phyloP scores from a whole-genome alignment of 1,284 basidiomycete genomes.

The Pseudozyma pruni region DNA sequence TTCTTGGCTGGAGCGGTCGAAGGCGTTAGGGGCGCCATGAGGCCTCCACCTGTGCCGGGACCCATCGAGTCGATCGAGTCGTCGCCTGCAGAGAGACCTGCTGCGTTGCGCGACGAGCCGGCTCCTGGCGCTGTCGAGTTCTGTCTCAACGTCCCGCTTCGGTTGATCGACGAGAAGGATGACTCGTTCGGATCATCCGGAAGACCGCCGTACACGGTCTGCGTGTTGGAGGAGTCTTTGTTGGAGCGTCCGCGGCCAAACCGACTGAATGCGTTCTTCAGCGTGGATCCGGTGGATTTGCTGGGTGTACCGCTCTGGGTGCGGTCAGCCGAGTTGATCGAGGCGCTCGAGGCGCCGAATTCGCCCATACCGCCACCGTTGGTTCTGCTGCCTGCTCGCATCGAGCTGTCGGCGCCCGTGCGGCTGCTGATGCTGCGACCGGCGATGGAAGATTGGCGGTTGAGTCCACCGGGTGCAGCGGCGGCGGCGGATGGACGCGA shows the following conservation, averaged over 20 bases:
- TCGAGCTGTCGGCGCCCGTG: constrained; percentile 21
- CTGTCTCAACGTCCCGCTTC: constrained; percentile 35
- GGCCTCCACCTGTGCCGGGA: constrained; percentile 27
- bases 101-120: constrained; percentile 20
- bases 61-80: constrained; percentile 44
- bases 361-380: constrained; percentile 45
- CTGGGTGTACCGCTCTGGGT: constrained; percentile 27
- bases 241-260: constrained; percentile 51
- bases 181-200: constrained; percentile 38
- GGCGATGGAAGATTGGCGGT: constrained; percentile 29
- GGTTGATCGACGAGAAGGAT: constrained; percentile 38
- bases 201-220: constrained; percentile 50
- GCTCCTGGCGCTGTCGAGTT: constrained; percentile 19
- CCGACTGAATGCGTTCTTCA: constrained; percentile 57
- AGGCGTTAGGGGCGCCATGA: constrained; percentile 58
- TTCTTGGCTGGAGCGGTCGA: constrained; percentile 19
- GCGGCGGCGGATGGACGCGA: constrained; percentile 9
- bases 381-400: constrained; percentile 23
- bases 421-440: constrained; percentile 47
- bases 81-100: constrained; percentile 17
- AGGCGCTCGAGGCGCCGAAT: constrained; percentile 51
- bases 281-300: constrained; percentile 46
- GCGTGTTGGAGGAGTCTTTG: constrained; percentile 45
- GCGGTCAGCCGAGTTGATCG: constrained; percentile 47
- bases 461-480: constrained; percentile 6